Base-by-base conservation (phyloP, 2,329 filamentous ascomycete genomes). In the Fusarium nurragi region DNA sequence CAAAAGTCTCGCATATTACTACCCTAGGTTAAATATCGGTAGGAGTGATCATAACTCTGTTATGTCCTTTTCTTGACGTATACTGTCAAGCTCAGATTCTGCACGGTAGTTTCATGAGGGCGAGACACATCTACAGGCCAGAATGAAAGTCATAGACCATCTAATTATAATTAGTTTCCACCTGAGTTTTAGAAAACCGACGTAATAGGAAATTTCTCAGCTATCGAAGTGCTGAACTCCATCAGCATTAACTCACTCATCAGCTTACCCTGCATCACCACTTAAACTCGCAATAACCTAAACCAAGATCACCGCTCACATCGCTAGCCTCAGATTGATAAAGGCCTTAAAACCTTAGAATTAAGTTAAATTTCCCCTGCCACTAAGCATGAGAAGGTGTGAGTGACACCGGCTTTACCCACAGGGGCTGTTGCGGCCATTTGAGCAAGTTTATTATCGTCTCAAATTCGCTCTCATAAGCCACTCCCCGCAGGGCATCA, bases 371-470 rank as follows among this genome's bases (percentile, higher is more conserved):
- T 34, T 34, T 49, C 16, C 13, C 23, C 41, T 22, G 41, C 39
- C 13, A 23, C 54, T 26, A 45, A 43, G 23, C 18, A 28, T 23
- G 32, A 23, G 4, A 41, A 47, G 25, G n/a, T 26, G 26, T 39
- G 14, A 34, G 22, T 39, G 14, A 34, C 28, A 21, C 23, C 18
- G 23, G 34, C 37, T 7, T 43, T 47, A 19, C 26, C 54, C 39
- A 39, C 58, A 65, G 60, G 67, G 59, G 49, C 66, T 51, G 25
- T 39, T 77, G 77, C 75, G 77, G 68, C 62, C 67, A 74, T 79
- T 79, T 79, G 77, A 79, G 77, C 77, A 79, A 79, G 77, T 79
- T 79, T 77, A 71, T 67, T 60, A 64, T 54, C 36, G 18, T 65
- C 69, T 64, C 59, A 63, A 54, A 64, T 46, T 50, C 57, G 51